Conservation (phyloP, 2,329 filamentous ascomycete genomes). For the Bipolaris bicolor region DNA sequence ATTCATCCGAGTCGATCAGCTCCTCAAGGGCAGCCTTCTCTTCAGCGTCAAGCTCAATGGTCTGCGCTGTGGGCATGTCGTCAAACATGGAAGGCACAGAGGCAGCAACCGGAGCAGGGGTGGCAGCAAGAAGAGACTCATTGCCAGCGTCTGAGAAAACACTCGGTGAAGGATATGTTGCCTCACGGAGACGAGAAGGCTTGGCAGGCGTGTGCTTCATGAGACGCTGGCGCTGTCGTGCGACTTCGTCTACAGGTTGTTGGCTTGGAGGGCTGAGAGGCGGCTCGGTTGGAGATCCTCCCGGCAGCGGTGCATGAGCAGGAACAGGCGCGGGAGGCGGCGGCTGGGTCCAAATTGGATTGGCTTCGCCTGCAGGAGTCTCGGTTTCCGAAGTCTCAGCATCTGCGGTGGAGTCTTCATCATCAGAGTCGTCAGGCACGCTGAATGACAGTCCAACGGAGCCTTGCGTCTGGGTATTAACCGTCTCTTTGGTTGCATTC, state of each 20-base stretch:
- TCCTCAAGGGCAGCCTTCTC: slow-evolving; percentile 21
- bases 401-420: slow-evolving; percentile 23
- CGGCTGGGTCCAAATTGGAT: slow-evolving; percentile 41
- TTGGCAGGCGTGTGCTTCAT: slow-evolving; percentile 46
- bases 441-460: slow-evolving; percentile 28
- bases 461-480: slow-evolving; percentile 10
- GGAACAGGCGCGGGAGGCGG: slow-evolving; percentile 46
- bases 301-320: slow-evolving; percentile 42
- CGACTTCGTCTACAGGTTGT: slow-evolving; percentile 31
- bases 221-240: slow-evolving; percentile 36
- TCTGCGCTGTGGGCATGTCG: slow-evolving; percentile 28
- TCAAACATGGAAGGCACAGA: slow-evolving; percentile 20
- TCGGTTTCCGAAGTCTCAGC: slow-evolving; percentile 25
- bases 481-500: slow-evolving; percentile 18
- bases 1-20: slow-evolving; percentile 14
- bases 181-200: slow-evolving; percentile 42
- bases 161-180: slow-evolving; percentile 43
- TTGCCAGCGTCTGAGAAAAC: slow-evolving; percentile 36
- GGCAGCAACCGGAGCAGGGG: slow-evolving; percentile 20
- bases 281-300: slow-evolving; percentile 11
- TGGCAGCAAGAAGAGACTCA: slow-evolving; percentile 26
- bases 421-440: slow-evolving; percentile 32
- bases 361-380: slow-evolving; percentile 21
- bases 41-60: slow-evolving; percentile 27
- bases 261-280: slow-evolving; percentile 11